Percentiles rank a stretch among this genome's conserved stretches.
Evolutionary conservation across 352 stramenopile genomes (phyloP).

Genomic region (Globisporangium canariense): DNA sequence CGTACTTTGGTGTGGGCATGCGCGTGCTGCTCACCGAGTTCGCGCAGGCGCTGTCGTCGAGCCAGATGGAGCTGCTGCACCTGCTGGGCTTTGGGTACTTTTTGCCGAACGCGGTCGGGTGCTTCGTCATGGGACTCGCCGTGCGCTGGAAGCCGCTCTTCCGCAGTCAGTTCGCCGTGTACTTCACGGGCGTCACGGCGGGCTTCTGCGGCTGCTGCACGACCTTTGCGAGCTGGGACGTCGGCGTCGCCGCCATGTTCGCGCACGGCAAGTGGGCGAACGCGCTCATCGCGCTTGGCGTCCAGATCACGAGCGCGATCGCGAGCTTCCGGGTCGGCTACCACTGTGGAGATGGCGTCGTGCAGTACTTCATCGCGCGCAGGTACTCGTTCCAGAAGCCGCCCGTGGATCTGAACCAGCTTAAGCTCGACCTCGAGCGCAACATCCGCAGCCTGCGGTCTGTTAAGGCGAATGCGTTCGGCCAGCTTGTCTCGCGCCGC

Average conservation of each 20-base stretch:
- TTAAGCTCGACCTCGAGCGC: slow-evolving; percentile 52
- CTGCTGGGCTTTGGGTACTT: slow-evolving; percentile 54
- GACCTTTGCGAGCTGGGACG: slow-evolving; percentile 62
- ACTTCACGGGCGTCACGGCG: slow-evolving; percentile 55
- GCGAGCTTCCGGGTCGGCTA: slow-evolving; percentile 38
- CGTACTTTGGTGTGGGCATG: slow-evolving; percentile 46
- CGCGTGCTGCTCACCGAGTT: slow-evolving; percentile 53
- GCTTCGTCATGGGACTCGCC: slow-evolving; percentile 61
- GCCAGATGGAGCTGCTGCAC: slow-evolving; percentile 41
- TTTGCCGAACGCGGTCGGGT: slow-evolving; percentile 54
- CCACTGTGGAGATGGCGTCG: slow-evolving; percentile 38
- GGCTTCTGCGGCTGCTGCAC: slow-evolving; percentile 69
- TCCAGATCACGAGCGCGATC: slow-evolving; percentile 47
- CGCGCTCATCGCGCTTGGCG: slow-evolving; percentile 39
- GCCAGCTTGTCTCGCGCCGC: slow-evolving; percentile 36
- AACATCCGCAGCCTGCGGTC: slow-evolving; percentile 39
- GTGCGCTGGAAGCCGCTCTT: slow-evolving; percentile 42
- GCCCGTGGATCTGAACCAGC: slow-evolving; percentile 37
- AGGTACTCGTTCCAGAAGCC: slow-evolving; percentile 51
- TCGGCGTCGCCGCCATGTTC: slow-evolving; percentile 46
- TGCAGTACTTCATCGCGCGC: slow-evolving; percentile 38
- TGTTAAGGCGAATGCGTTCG: slow-evolving; percentile 45
- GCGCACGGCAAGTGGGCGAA: slow-evolving; percentile 45
- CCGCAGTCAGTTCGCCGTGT: slow-evolving; percentile 39
- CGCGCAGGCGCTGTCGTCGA: slow-evolving; percentile 28